Base-by-base conservation (phyloP, 768 basidiomycete genomes). In the Boletus rufocinnamomeus region DNA sequence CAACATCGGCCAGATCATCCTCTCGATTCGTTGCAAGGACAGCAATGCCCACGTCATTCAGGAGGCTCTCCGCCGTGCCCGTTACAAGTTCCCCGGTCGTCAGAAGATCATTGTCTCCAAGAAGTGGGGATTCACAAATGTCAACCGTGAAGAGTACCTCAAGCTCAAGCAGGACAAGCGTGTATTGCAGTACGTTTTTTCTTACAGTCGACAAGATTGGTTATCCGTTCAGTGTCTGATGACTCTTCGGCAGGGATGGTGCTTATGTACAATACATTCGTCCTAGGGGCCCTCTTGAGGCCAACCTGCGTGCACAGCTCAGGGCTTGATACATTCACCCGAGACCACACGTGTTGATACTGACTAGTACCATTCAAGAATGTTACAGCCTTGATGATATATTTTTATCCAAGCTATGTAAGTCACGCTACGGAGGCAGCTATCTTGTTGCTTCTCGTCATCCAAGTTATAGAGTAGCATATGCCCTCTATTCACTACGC, bases 81-180 rank as follows among this genome's bases (percentile, higher is more conserved):
- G 96, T 55, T 98, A 98, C 87, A 99, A 98, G 87, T 96, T 95
- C 89, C 92, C 93, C n/a, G 93, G 94, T 57, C 86, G 93, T 71
- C 94, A 96, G 82, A 96, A 96, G 85, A 95, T 96, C 75, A 95
- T 95, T 65, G 82, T 94, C 66, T 93, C 89, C 57, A 93, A 93
- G 84, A 97, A 96, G 84, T 98, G 97, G 95, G 95, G 95, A 60
- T 98, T 99, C 81, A 99, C 97, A 43, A 89, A 90, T 67, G 94
- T 98, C 58, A 85, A 86, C 74, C 88, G 93, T 76, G 87, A 85
- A 66, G 94, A 95, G 48, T 98, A 97, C 75, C 68, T 83, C 71
- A 87, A 85, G 77, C 81, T 95, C 66, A 95, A 96, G 84, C 86
- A 86, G 70, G 89, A 93, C 44, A 94, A 94, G 83, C 84, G 84